These are phyloP conservation scores for Thielaviopsis musarum DNA, from an alignment of 2,329 filamentous ascomycete genomes.

Conservation along the genomic window DNA sequence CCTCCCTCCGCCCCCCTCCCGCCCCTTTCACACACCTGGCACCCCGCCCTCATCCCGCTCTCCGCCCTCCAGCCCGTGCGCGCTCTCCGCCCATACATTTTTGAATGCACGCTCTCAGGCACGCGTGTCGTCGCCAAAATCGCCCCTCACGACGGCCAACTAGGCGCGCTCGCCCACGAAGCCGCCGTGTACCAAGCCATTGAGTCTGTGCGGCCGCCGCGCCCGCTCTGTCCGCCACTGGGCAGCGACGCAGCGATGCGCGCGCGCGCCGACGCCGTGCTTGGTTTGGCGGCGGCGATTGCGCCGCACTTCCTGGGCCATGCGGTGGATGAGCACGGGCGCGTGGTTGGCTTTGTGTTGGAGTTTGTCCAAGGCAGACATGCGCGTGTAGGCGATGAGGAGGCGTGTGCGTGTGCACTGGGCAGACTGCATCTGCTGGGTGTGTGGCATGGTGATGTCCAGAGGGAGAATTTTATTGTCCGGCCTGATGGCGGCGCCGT, in stretches of 20 bases:
- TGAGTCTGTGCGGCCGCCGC: neutral
- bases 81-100: neutral
- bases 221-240: neutral
- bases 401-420: neutral
- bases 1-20: neutral
- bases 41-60: neutral
- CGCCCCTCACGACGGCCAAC: neutral
- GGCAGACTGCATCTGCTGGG: constrained; percentile 1
- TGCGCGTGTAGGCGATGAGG: neutral
- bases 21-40: neutral
- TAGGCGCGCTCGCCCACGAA: neutral
- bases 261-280: neutral
- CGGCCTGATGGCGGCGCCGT: neutral
- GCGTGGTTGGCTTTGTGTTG: constrained; percentile 1
- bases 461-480: constrained; percentile 1
- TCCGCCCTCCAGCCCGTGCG: neutral
- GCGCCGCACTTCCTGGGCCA: constrained; percentile 3
- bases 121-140: neutral
- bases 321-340: neutral
- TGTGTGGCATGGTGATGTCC: constrained; percentile 2
- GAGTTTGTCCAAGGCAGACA: neutral
- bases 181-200: neutral
- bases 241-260: neutral
- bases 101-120: neutral
- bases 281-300: neutral